These are phyloP conservation scores for Chalaropsis thielavioides DNA, from an alignment of 2,329 filamentous ascomycete species.

Conservation along the genomic window DNA sequence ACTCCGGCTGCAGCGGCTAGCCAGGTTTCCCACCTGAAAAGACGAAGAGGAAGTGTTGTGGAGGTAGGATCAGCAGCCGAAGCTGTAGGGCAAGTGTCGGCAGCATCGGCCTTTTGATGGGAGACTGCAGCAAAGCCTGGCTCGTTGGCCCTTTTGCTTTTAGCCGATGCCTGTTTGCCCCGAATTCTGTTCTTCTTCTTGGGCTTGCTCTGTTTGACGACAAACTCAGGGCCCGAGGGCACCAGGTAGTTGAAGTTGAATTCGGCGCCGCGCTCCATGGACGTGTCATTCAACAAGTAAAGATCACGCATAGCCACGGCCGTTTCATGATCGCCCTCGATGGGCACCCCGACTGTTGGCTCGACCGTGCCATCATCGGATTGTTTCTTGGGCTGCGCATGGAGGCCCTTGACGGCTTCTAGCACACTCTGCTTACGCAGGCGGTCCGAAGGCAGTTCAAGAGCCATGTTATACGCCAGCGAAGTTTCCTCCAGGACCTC, in stretches of 20 bases:
- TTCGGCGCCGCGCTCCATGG: slow-evolving; percentile 9
- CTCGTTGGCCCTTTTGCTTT: neutral
- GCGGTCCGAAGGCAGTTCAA: slow-evolving; percentile 10
- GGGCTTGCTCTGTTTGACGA: slow-evolving; percentile 5
- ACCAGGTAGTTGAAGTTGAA: slow-evolving; percentile 14
- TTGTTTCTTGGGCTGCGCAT: neutral
- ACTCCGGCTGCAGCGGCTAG: neutral
- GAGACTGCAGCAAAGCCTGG: neutral
- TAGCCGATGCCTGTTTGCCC: neutral
- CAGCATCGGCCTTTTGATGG: neutral
- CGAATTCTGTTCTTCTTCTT: slow-evolving; percentile 7
- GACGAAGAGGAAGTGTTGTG: neutral
- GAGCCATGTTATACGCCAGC: neutral
- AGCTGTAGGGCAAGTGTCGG: neutral
- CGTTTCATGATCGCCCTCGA: neutral
- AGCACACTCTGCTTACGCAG: slow-evolving; percentile 4
- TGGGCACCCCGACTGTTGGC: neutral
- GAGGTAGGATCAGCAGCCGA: neutral
- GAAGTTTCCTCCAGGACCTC: slow-evolving; percentile 9
- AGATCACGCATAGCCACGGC: slow-evolving; percentile 2
- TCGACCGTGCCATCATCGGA: neutral
- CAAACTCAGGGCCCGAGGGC: slow-evolving; percentile 9
- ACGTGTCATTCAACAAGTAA: slow-evolving; percentile 4
- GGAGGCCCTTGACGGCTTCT: neutral
- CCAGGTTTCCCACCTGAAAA: slow-evolving; percentile 3